These are phyloP conservation scores for Staphylotrichum tortipilum DNA, from an alignment of 495 filamentous ascomycete genomes.

Conservation along the genomic window DNA sequence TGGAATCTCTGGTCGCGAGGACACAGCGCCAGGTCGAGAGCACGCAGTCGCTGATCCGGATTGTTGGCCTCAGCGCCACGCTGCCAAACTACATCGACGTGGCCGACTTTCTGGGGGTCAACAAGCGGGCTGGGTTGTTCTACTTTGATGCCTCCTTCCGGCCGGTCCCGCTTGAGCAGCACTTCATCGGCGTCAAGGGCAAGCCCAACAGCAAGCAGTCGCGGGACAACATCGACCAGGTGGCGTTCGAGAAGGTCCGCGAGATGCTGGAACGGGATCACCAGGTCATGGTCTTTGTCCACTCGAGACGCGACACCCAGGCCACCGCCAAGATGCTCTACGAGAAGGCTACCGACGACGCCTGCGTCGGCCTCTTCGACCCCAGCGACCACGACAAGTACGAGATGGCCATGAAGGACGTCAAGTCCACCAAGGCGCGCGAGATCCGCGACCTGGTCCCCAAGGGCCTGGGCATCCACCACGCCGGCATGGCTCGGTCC, in stretches of 20 bases:
- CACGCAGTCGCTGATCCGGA: constrained; percentile 92
- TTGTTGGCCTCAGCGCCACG: constrained; percentile 90
- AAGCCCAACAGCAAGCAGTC: constrained; percentile 71
- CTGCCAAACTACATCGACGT: constrained; percentile 95
- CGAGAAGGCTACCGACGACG: constrained; percentile 76
- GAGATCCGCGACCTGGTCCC: constrained; percentile 83
- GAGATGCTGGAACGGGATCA: constrained; percentile 82
- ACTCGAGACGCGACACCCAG: constrained; percentile 90
- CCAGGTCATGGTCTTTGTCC: constrained; percentile 98
- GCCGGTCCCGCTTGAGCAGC: constrained; percentile 92
- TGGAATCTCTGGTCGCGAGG: constrained; percentile 89
- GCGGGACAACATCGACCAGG: constrained; percentile 77
- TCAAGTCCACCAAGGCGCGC: constrained; percentile 70
- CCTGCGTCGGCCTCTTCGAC: constrained; percentile 72
- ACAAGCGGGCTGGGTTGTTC: constrained; percentile 85
- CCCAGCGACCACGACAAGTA: constrained; percentile 61
- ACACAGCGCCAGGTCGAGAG: constrained; percentile 96
- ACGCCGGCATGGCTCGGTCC: constrained; percentile 87
- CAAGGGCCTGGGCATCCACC: constrained; percentile 88
- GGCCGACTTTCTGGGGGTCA: constrained; percentile 92
- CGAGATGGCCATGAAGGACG: constrained; percentile 64
- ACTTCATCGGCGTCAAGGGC: constrained; percentile 93
- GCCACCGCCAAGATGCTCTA: constrained; percentile 76
- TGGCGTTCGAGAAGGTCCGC: constrained; percentile 88
- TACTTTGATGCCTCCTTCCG: constrained; percentile 96